Percentiles rank a stretch among this genome's conserved stretches.
phyloP scores from a whole-genome alignment of 257 asterid species.

The Gardenia jasminoides region DNA sequence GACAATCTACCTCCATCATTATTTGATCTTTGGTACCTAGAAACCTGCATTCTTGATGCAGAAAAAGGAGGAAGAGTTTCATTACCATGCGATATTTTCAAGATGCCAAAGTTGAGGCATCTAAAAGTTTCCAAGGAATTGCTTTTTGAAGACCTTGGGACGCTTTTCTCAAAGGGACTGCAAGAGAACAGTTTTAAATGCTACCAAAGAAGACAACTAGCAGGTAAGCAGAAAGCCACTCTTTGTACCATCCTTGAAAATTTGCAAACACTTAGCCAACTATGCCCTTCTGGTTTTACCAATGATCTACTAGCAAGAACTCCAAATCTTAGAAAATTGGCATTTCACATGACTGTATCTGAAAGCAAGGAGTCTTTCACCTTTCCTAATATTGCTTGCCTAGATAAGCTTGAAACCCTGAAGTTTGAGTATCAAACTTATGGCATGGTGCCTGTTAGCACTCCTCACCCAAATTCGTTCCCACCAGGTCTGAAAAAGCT shows the following conservation, averaged over 20 bases:
- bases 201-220: not conserved
- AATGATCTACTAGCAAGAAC: not conserved
- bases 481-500: no score
- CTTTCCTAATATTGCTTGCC: not conserved
- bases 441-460: no score
- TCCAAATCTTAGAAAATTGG: conserved; percentile 2
- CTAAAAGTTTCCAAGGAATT: not conserved
- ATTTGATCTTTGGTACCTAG: not conserved
- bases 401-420: not conserved
- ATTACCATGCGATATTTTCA: not conserved
- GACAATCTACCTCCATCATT: not conserved
- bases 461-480: no score
- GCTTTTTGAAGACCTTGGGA: not conserved
- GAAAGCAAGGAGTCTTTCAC: not conserved
- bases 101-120: conserved; percentile 13
- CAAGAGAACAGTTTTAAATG: not conserved
- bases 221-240: no score
- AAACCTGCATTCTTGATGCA: not conserved
- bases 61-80: not conserved
- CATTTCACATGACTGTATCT: conserved; percentile 6
- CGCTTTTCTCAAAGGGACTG: no score
- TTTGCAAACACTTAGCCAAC: conserved; percentile 4
- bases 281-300: not conserved
- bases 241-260: no score
- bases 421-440: conserved; percentile 4